Evolutionary conservation across 768 basidiomycete genomes (phyloP), one percentile per base, ranked within the genome.

Genomic region (Lactarius deliciosus): DNA sequence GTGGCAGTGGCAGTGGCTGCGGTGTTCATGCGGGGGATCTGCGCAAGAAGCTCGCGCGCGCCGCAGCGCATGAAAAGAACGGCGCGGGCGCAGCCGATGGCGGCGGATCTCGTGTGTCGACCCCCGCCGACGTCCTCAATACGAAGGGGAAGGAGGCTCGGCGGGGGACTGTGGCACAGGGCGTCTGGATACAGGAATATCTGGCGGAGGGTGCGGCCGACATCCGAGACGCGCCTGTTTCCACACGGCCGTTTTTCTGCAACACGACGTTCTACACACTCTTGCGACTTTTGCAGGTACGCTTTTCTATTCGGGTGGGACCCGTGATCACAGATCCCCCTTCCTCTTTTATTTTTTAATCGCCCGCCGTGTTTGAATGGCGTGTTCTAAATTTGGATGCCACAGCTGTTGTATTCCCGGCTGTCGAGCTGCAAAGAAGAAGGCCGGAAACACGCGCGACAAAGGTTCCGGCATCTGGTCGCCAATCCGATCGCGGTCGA

Each of bases 211-310:
- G 57, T 36, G 71, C 69, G 5, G 34, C 59, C 30, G 61, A 43
- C 41, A 63, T 67, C 10, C 74, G 75, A 36, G 75, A 75, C 38
- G 69, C 72, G 53, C 68, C 70, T 16, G 70, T 74, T 28, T 68
- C 64, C 62, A 79, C 81, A 56, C 84, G 76, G 61, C 82, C 89
- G 10, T 92, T 98, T 77, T 98, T 96, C 77, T 86, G 86, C 65
- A 97, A 98, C 78, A 94, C 92, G 57, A 90, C 93, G 25, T 92
- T 94, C 75, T 99, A 98, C 78, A 91, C 91, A 8, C 75, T 98
- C 60, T 75, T 98, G 70, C 88, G 97, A 59, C 79, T 96, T 61
- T 75, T 98, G 59, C 94, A 99, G 88, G 96, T 85, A 62, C 69
- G 80, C 86, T 73, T 56, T 56, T 61, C 61, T 20, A 6, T 74